Evolutionary conservation across 2,329 filamentous ascomycete genomes (phyloP).

Genomic region (Microsporum audouinii): DNA sequence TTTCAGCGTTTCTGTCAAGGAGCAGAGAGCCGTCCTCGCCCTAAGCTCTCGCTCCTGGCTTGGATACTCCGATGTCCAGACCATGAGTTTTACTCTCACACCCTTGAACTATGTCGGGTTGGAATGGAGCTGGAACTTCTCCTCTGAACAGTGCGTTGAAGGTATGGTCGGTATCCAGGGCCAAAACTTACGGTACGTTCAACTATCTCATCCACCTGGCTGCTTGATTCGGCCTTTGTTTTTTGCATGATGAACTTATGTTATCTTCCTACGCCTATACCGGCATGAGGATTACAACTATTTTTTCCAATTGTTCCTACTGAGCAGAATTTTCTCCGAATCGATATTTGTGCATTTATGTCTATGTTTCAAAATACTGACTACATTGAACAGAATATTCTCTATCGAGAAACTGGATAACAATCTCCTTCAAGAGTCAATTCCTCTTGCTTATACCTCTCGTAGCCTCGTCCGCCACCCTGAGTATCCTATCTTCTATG

Average conservation of each 20-base stretch:
- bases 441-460: constrained; percentile 81
- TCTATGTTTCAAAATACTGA: neutral
- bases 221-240: neutral
- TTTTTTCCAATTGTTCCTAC: constrained; percentile 90
- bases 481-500: constrained; percentile 80
- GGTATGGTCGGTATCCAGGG: constrained; percentile 90
- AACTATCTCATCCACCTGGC: constrained; percentile 9
- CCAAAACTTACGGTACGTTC: constrained; percentile 67
- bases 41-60: constrained; percentile 93
- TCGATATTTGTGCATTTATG: constrained; percentile 27
- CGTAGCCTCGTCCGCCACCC: constrained; percentile 79
- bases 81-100: constrained; percentile 80
- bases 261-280: constrained; percentile 20
- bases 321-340: constrained; percentile 42
- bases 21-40: constrained; percentile 73
- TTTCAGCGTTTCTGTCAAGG: constrained; percentile 80
- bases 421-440: constrained; percentile 74
- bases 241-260: constrained; percentile 51
- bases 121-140: constrained; percentile 94
- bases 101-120: constrained; percentile 79
- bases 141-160: constrained; percentile 84
- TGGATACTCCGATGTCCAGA: constrained; percentile 79
- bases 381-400: constrained; percentile 55
- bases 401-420: constrained; percentile 76
- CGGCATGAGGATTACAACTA: constrained; percentile 37